Evolutionary conservation across 768 basidiomycete genomes (phyloP).

Genomic region (Strobilomyces confusus): DNA sequence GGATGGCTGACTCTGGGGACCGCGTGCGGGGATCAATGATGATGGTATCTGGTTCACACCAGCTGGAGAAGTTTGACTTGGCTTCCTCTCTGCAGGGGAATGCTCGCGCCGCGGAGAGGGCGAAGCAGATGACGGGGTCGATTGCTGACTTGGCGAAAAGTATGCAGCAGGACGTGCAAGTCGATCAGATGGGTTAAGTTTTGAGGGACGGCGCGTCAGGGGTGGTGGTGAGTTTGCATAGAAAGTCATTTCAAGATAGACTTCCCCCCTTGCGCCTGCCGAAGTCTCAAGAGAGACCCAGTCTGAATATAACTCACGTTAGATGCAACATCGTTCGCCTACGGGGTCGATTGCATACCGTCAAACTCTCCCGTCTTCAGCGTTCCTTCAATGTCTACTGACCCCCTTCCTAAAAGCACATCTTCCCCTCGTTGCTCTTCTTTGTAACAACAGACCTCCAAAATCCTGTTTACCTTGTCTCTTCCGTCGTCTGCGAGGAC

Average conservation of each 20-base stretch:
- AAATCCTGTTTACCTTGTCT: slow-evolving; percentile 40
- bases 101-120: slow-evolving; percentile 14
- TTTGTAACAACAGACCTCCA: slow-evolving; percentile 77
- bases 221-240: slow-evolving; percentile 68
- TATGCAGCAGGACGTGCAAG: slow-evolving; percentile 40
- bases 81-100: slow-evolving; percentile 13
- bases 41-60: slow-evolving; percentile 14
- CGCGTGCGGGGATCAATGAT: slow-evolving; percentile 23
- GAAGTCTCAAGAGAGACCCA: slow-evolving; percentile 62
- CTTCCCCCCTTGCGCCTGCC: slow-evolving; percentile 70
- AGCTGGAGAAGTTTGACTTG: slow-evolving; percentile 1
- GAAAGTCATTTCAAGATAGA: slow-evolving; percentile 93
- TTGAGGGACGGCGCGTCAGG: slow-evolving; percentile 49
- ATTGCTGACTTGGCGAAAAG: slow-evolving; percentile 19
- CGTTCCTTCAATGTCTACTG: slow-evolving; percentile 73
- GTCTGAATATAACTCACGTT: slow-evolving; percentile 39
- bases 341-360: slow-evolving; percentile 48
- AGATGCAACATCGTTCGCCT: neutral
- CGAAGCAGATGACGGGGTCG: slow-evolving; percentile 10
- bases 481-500: slow-evolving; percentile 60
- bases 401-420: slow-evolving; percentile 67
- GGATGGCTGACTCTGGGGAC: slow-evolving; percentile 6
- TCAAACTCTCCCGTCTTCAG: slow-evolving; percentile 88
- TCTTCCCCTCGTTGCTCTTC: slow-evolving; percentile 73
- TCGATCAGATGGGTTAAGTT: slow-evolving; percentile 48